Evolutionary conservation across 2,329 filamentous ascomycete species (phyloP), one percentile per base, ranked within the genome.

Genomic region (Xylariaceae sp.): DNA sequence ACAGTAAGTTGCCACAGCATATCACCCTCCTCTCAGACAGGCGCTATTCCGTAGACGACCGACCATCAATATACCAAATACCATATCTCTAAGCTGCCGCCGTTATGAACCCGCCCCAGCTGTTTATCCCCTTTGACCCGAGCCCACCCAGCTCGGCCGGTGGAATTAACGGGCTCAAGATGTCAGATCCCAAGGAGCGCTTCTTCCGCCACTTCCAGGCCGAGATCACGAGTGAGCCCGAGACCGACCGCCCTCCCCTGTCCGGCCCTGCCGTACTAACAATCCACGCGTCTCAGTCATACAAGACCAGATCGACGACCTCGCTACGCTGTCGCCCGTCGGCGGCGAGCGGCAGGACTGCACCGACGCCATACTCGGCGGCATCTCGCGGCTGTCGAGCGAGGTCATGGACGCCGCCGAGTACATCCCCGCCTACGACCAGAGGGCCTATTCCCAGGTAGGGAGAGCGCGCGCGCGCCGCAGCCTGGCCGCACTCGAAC

Each of bases 341-440:
- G 82, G 73, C 29, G 82, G 83, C 40, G 86, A 92, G 58, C 81
- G 86, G 27, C 76, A 83, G 42, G 81, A 90, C 55, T 85, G 85
- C 32, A 77, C 83, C 29, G 88, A 94, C 46, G 75, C 84, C 50
- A 82, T 88, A 45, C 70, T 94, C 11, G 78, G 83, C 12, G 76
- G 77, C 41, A 92, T 96, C 49, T 80, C 84, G 19, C 75, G 77
- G 37, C 70, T 96, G 12, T 88, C 87, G 2, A 83, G 82, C 43
- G 81, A 92, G 49, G 84, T 95, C 24, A 81, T 85, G 45, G 88
- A 95, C 60, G 83, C 85, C 1, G 77, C 83, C 2, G 79, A 80
- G 36, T 87, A 81, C 46, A 76, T 94, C 12, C 88, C 92, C 3
- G 78, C 87, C 6, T 93, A 95, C 55, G 92, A 96, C 51, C 86